These are phyloP conservation scores for Prinsepia uniflora DNA, from an alignment of 306 rosid genomes.

Conservation along the genomic window DNA sequence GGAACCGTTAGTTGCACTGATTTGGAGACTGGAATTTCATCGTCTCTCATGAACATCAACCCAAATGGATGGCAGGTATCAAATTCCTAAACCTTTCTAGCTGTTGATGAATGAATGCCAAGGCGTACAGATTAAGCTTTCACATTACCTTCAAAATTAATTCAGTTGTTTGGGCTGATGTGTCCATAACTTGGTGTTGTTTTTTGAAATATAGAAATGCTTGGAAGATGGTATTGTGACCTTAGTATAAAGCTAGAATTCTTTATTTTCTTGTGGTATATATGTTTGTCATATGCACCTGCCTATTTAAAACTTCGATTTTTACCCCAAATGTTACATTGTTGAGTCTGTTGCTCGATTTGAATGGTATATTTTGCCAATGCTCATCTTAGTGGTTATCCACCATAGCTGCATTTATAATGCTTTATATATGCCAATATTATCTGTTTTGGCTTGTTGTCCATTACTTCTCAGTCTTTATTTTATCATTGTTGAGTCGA, in stretches of 20 bases:
- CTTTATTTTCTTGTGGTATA: neutral
- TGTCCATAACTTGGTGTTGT: neutral
- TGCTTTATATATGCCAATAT: neutral
- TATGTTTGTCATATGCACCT: no score
- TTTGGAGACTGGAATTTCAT: constrained; percentile 82
- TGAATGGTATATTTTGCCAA: neutral
- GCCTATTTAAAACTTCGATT: neutral
- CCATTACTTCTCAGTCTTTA: neutral
- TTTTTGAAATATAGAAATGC: neutral
- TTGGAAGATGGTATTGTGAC: neutral
- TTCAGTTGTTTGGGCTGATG: no score
- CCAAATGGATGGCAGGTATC: constrained; percentile 92
- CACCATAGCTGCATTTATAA: neutral
- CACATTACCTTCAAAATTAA: no score
- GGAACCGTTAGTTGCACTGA: constrained; percentile 78
- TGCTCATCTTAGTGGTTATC: neutral
- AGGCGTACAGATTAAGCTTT: neutral
- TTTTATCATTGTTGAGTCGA: neutral
- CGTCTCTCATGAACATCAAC: constrained; percentile 59
- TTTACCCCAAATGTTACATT: neutral
- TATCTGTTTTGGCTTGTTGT: no score
- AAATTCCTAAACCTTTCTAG: neutral
- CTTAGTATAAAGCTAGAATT: neutral
- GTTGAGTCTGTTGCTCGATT: neutral
- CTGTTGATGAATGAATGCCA: neutral